Percentiles rank a stretch among this genome's conserved stretches.
Evolutionary conservation across 1,284 basidiomycete genomes (phyloP).

Genomic region (Boletus smithii): DNA sequence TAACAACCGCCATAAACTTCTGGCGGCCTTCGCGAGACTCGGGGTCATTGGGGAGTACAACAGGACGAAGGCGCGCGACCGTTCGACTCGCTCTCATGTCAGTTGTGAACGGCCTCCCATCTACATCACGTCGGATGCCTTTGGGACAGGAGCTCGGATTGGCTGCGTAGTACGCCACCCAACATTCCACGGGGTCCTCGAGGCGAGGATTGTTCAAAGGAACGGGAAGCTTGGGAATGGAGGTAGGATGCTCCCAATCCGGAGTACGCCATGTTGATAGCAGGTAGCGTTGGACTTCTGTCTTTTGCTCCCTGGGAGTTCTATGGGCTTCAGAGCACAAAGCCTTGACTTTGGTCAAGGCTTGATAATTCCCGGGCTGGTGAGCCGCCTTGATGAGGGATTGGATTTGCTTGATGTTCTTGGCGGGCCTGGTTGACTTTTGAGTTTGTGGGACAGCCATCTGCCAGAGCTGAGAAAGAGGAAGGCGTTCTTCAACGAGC

Average conservation of each 20-base stretch:
- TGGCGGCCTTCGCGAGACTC: conserved; percentile 34
- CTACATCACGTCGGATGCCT: conserved; percentile 40
- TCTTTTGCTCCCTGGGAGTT: conserved; percentile 37
- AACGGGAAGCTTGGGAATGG: conserved; percentile 24
- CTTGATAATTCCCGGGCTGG: conserved; percentile 39
- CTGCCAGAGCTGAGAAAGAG: conserved; percentile 24
- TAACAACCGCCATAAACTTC: conserved; percentile 38
- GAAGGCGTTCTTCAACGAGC: conserved; percentile 22
- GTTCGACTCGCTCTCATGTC: conserved; percentile 44
- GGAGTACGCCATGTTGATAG: conserved; percentile 37
- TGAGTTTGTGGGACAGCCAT: conserved; percentile 6
- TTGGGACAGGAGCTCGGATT: conserved; percentile 44
- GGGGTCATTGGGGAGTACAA: conserved; percentile 28
- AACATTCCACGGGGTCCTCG: conserved; percentile 42
- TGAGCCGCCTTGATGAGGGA: conserved; percentile 42
- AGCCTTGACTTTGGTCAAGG: conserved; percentile 36
- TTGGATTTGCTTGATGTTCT: conserved; percentile 39
- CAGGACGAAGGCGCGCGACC: conserved; percentile 43
- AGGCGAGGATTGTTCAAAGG: conserved; percentile 42
- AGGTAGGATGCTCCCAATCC: conserved; percentile 34
- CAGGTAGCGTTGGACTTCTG: conserved; percentile 38
- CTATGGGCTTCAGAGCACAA: conserved; percentile 38
- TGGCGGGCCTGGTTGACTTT: conserved; percentile 28
- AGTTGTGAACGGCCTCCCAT: conserved; percentile 36
- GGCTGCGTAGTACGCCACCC: conserved; percentile 41